These are phyloP conservation scores for Candida methanosorbosa DNA, from an alignment of 805 yeast genomes.

Conservation along the genomic window DNA sequence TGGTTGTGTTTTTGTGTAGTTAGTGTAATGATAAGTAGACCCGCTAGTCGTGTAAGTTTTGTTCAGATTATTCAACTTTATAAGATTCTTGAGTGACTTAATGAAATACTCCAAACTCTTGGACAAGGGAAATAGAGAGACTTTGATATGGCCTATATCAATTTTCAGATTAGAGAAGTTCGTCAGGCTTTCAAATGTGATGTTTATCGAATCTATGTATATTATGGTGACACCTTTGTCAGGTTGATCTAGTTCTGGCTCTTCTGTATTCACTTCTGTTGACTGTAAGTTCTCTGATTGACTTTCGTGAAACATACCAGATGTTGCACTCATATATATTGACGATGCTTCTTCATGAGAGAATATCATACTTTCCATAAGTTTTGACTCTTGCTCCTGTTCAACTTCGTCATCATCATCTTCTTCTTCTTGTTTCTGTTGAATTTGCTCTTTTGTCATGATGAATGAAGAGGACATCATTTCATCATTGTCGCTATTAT, in stretches of 20 bases:
- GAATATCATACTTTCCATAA: constrained; percentile 51
- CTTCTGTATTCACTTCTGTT: too few species aligned
- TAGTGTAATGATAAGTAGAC: too few species aligned
- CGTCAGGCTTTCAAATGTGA: constrained; percentile 41
- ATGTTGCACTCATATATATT: constrained; percentile 76
- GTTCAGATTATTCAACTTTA: constrained; percentile 25
- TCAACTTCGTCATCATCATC: neutral
- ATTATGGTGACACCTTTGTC: constrained; percentile 6
- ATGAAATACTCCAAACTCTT: constrained; percentile 29
- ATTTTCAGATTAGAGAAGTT: constrained; percentile 27
- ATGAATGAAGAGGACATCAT: constrained; percentile 27
- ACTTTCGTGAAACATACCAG: constrained; percentile 34
- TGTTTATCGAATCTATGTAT: constrained; percentile 26
- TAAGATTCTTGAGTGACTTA: constrained; percentile 15
- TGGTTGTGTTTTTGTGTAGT: too few species aligned
- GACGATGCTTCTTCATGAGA: constrained; percentile 65
- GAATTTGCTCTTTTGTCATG: too few species aligned
- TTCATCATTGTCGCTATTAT: constrained; percentile 27
- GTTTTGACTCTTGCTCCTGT: constrained; percentile 1
- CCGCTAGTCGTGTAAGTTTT: too few species aligned
- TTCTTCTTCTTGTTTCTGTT: too few species aligned
- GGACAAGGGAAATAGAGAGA: constrained; percentile 36
- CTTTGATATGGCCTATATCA: constrained; percentile 29
- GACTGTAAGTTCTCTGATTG: too few species aligned
- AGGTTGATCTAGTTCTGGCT: constrained; percentile 3